Percentiles rank a stretch among this genome's conserved stretches.
phyloP scores from a whole-genome alignment of 768 basidiomycete species.

The Trametes coccinea region DNA sequence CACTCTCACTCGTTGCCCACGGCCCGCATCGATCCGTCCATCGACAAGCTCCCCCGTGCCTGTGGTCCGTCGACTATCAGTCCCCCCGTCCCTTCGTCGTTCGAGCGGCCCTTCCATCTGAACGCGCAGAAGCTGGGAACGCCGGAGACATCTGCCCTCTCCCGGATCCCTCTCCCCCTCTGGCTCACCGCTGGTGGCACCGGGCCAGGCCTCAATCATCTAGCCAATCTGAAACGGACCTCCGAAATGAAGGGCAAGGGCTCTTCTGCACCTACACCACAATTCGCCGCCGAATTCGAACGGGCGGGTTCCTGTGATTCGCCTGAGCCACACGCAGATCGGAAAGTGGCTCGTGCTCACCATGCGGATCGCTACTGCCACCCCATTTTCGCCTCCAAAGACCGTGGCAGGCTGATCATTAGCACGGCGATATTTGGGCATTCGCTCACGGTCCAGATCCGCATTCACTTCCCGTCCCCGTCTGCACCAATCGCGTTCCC shows the following conservation, averaged over 20 bases:
- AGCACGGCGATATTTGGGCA: not conserved
- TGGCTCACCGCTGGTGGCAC: constrained; percentile 12
- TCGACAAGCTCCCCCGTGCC: constrained; percentile 14
- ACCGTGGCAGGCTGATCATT: constrained; percentile 8
- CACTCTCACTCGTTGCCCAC: constrained; percentile 4
- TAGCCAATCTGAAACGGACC: constrained; percentile 21
- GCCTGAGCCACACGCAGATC: constrained; percentile 10
- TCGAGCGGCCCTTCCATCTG: constrained; percentile 10
- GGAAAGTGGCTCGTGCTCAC: not conserved
- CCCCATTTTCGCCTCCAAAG: constrained; percentile 7
- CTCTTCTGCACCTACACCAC: not conserved
- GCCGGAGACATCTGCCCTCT: constrained; percentile 15
- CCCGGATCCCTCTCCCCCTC: not conserved
- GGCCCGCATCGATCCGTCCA: constrained; percentile 17
- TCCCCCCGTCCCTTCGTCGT: too few relatives aligned
- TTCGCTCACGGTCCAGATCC: constrained; percentile 1
- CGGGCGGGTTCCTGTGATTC: constrained; percentile 5
- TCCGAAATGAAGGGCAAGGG: constrained; percentile 20
- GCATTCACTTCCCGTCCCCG: not conserved
- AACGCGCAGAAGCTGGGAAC: constrained; percentile 13
- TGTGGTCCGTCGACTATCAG: not conserved
- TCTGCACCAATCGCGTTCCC: constrained; percentile 4
- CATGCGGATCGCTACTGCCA: constrained; percentile 1
- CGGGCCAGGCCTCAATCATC: constrained; percentile 10
- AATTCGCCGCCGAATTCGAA: not conserved